phyloP scores from a whole-genome alignment of 305 asterid species.

The Fraxinus platypoda region DNA sequence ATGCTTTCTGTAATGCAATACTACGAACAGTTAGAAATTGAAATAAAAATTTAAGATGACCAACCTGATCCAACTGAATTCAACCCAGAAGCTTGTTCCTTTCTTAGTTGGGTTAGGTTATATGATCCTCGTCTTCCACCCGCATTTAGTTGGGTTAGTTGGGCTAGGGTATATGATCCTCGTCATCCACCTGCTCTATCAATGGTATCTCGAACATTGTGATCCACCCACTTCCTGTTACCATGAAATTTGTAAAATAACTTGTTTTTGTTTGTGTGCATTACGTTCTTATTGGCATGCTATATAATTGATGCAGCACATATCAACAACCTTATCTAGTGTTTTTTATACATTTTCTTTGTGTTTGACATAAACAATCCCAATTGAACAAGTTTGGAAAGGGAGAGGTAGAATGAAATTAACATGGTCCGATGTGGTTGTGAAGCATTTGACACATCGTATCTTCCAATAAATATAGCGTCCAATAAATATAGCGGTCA shows the following conservation, averaged over 20 bases:
- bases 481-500: not conserved
- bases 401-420: not conserved
- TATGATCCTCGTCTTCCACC: conserved; percentile 1
- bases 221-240: not conserved
- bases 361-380: not conserved
- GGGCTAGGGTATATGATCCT: not conserved
- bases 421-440: not conserved
- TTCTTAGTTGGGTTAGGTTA: not conserved
- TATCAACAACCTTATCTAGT: not conserved
- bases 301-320: conserved; percentile 2
- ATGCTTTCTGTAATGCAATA: not conserved
- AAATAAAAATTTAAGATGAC: not conserved
- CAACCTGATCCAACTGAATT: not conserved
- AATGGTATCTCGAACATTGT: not conserved
- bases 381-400: not conserved
- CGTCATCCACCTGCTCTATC: not conserved
- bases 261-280: not conserved
- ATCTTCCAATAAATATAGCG: not conserved
- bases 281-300: conserved; percentile 7
- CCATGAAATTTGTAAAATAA: not conserved
- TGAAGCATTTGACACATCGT: not conserved
- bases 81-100: not conserved
- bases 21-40: not conserved
- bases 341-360: not conserved
- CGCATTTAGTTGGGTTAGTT: not conserved